Evolutionary conservation across 257 asterid genomes (phyloP).

Genomic region (Ligustrum vulgare): DNA sequence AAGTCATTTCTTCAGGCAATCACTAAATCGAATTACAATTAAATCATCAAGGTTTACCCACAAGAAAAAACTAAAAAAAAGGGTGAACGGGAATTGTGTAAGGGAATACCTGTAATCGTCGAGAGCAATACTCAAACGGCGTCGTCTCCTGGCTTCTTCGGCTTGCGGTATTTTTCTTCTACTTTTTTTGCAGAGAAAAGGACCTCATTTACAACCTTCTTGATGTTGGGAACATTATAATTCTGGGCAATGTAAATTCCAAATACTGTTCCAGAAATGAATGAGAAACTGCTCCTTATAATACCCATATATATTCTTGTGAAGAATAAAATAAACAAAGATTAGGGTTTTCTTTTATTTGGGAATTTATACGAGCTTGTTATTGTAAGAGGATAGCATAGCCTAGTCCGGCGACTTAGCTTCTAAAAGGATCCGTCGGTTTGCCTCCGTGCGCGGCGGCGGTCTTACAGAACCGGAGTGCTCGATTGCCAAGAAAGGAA

Average conservation of each 20-base stretch:
- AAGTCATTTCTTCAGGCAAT: not conserved
- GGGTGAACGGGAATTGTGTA: not conserved
- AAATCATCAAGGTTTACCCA: not conserved
- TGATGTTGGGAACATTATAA: conserved; percentile 51
- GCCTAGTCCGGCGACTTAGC: too few relatives aligned
- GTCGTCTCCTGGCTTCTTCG: conserved; percentile 49
- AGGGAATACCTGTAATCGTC: conserved; percentile 21
- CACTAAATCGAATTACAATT: not conserved
- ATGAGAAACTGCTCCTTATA: conserved; percentile 37
- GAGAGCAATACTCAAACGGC: conserved; percentile 19
- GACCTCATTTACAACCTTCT: conserved; percentile 32
- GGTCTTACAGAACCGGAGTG: not conserved
- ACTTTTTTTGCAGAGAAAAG: conserved; percentile 49
- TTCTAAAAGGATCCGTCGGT: not conserved
- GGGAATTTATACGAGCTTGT: not conserved
- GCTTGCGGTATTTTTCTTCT: conserved; percentile 61
- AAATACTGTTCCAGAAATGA: conserved; percentile 38
- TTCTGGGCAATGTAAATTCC: conserved; percentile 63
- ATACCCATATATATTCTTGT: conserved; percentile 24
- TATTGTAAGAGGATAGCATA: not conserved
- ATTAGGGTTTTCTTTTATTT: conserved; percentile 1
- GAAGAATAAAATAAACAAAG: not conserved
- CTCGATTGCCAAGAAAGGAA: not conserved
- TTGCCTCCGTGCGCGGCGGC: not conserved
- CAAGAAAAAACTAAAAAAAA: not conserved